These are phyloP conservation scores for Aspergillus saccharolyticus DNA, from an alignment of 495 filamentous ascomycete species.

Conservation along the genomic window DNA sequence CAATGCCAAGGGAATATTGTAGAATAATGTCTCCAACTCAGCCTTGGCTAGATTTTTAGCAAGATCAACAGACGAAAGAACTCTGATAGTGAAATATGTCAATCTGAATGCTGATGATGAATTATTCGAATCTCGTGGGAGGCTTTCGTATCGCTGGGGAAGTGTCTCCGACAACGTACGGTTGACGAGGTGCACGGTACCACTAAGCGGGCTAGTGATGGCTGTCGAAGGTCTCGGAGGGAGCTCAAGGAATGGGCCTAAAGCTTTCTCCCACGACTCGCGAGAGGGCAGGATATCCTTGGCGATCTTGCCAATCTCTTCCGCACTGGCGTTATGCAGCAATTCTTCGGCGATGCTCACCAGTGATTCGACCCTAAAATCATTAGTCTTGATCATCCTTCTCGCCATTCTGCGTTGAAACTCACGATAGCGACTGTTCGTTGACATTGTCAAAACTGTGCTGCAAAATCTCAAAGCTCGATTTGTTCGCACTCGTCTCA, in stretches of 20 bases:
- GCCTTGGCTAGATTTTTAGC: slow-evolving; percentile 25
- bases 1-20: slow-evolving; percentile 47
- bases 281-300: slow-evolving; percentile 46
- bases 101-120: slow-evolving; percentile 70
- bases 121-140: slow-evolving; percentile 58
- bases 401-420: neutral
- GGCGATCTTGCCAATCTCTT: slow-evolving; percentile 25
- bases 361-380: slow-evolving; percentile 47
- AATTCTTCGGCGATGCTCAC: slow-evolving; percentile 49
- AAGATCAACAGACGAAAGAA: slow-evolving; percentile 42
- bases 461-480: slow-evolving; percentile 48
- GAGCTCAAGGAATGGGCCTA: slow-evolving; percentile 55
- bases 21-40: slow-evolving; percentile 36
- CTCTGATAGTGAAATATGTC: slow-evolving; percentile 56
- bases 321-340: slow-evolving; percentile 32
- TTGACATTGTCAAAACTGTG: slow-evolving; percentile 47
- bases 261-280: slow-evolving; percentile 44
- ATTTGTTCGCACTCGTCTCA: slow-evolving; percentile 31
- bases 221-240: slow-evolving; percentile 59
- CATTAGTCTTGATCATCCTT: slow-evolving; percentile 13
- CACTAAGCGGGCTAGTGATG: slow-evolving; percentile 65
- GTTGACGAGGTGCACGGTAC: slow-evolving; percentile 62
- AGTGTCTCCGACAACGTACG: slow-evolving; percentile 24
- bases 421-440: slow-evolving; percentile 50
- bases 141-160: slow-evolving; percentile 21